Percentiles rank a stretch among this genome's conserved stretches.
These are phyloP conservation scores for Dactylellina sp. DNA, from an alignment of 2,329 filamentous ascomycete species.

Conservation along the genomic window DNA sequence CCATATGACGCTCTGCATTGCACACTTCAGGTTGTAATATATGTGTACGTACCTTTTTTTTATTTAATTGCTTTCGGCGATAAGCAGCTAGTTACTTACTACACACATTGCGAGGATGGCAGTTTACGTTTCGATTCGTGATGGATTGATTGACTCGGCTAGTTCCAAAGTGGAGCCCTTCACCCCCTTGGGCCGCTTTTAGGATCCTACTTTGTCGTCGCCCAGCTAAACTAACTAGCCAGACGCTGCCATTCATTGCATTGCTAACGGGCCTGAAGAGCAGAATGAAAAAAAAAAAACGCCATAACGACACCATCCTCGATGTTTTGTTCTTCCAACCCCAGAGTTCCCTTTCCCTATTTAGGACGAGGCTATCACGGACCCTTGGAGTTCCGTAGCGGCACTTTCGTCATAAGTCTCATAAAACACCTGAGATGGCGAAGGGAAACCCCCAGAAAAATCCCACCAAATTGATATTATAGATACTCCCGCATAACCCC, in stretches of 20 bases:
- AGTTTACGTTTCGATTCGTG: conserved; percentile 32
- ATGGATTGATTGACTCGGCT: conserved; percentile 31
- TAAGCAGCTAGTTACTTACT: conserved; percentile 26
- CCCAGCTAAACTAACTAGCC: no score
- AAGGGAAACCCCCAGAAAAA: no score
- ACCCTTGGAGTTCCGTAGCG: conserved; percentile 28
- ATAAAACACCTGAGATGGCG: no score
- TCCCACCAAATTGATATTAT: no score
- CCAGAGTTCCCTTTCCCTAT: conserved; percentile 21
- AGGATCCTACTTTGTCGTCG: conserved; percentile 54
- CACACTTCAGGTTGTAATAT: no score
- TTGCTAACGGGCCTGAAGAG: conserved; percentile 37
- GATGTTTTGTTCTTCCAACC: neutral
- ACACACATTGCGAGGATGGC: conserved; percentile 7
- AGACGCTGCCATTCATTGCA: no score
- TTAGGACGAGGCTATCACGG: conserved; percentile 1
- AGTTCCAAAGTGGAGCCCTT: conserved; percentile 28
- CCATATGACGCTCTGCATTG: neutral
- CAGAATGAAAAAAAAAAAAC: conserved; percentile 35
- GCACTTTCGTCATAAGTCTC: conserved; percentile 32
- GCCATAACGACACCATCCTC: conserved; percentile 45
- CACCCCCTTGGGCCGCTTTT: conserved; percentile 56
- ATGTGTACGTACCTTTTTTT: neutral
- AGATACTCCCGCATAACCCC: no score
- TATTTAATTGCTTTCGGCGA: conserved; percentile 17